These are phyloP conservation scores for Leptographium flavum DNA, from an alignment of 2,329 filamentous ascomycete species.

Conservation along the genomic window DNA sequence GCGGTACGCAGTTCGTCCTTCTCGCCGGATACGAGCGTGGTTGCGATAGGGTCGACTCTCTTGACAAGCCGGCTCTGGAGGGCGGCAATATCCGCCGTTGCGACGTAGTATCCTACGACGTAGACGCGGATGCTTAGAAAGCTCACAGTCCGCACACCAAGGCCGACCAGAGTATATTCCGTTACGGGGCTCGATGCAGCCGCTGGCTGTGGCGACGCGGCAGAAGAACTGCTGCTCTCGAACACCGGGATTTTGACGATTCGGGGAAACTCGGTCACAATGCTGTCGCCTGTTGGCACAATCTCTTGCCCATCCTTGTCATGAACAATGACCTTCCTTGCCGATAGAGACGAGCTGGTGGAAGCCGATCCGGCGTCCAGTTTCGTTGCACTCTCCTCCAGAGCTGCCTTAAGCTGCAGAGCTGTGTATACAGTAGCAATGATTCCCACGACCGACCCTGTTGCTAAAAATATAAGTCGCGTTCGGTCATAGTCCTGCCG, in stretches of 20 bases:
- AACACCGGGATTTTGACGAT: slow-evolving; percentile 47
- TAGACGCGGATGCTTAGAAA: slow-evolving; percentile 89
- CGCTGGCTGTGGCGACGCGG: neutral
- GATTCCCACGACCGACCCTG: slow-evolving; percentile 34
- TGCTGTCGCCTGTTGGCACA: slow-evolving; percentile 66
- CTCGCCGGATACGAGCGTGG: slow-evolving; percentile 69
- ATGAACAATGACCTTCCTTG: slow-evolving; percentile 41
- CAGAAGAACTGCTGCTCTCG: slow-evolving; percentile 3
- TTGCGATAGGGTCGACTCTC: slow-evolving; percentile 62
- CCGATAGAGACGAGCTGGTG: neutral
- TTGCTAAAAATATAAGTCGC: slow-evolving; percentile 35
- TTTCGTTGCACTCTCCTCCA: slow-evolving; percentile 17
- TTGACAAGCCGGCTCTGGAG: slow-evolving; percentile 67
- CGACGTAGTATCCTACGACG: slow-evolving; percentile 83
- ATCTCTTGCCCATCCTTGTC: slow-evolving; percentile 59
- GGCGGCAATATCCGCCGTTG: slow-evolving; percentile 65
- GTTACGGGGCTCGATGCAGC: slow-evolving; percentile 15
- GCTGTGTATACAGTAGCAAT: slow-evolving; percentile 36
- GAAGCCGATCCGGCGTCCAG: slow-evolving; percentile 27
- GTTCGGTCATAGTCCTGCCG: slow-evolving; percentile 35
- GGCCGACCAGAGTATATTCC: slow-evolving; percentile 77
- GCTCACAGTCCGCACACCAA: slow-evolving; percentile 79
- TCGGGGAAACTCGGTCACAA: slow-evolving; percentile 67
- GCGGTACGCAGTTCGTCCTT: slow-evolving; percentile 56
- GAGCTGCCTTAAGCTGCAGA: slow-evolving; percentile 32